Percentiles rank a stretch among this genome's conserved stretches.
Evolutionary conservation across 352 stramenopile genomes (phyloP).

Genomic region (Pythium aquatile): DNA sequence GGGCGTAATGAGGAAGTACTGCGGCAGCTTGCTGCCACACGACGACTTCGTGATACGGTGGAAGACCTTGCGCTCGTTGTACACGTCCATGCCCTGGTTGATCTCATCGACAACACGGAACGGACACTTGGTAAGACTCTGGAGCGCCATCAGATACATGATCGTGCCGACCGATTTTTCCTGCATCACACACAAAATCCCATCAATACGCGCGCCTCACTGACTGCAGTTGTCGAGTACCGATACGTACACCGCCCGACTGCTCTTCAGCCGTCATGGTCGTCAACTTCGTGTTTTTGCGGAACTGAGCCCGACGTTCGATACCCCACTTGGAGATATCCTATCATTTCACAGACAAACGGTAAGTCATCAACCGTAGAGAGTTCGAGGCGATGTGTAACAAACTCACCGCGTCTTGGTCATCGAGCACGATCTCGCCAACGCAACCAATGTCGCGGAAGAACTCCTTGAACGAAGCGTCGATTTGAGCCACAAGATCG

Average conservation of each 20-base stretch:
- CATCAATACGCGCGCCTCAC: background rate
- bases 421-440: constrained; percentile 77
- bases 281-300: constrained; percentile 78
- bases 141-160: constrained; percentile 90
- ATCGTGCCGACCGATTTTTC: constrained; percentile 91
- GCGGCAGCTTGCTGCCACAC: constrained; percentile 80
- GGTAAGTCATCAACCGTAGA: background rate
- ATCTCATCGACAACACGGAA: constrained; percentile 90
- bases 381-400: no score
- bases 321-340: constrained; percentile 89
- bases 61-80: constrained; percentile 90
- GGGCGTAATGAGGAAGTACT: constrained; percentile 90
- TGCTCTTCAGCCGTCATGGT: constrained; percentile 87
- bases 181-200: constrained; percentile 27
- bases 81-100: constrained; percentile 90
- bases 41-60: constrained; percentile 86
- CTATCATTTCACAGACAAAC: constrained; percentile 28
- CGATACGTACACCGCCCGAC: constrained; percentile 66
- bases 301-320: constrained; percentile 81
- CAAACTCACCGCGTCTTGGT: constrained; percentile 55
- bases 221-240: background rate
- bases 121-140: constrained; percentile 83
- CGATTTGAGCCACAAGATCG: constrained; percentile 76
- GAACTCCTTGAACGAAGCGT: constrained; percentile 80
- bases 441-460: constrained; percentile 87